A percentile compares a stretch with the other conserved stretches of the same genome.
These are phyloP conservation scores for Candida broadrunensis DNA, from an alignment of 805 yeast genomes.

Conservation along the genomic window DNA sequence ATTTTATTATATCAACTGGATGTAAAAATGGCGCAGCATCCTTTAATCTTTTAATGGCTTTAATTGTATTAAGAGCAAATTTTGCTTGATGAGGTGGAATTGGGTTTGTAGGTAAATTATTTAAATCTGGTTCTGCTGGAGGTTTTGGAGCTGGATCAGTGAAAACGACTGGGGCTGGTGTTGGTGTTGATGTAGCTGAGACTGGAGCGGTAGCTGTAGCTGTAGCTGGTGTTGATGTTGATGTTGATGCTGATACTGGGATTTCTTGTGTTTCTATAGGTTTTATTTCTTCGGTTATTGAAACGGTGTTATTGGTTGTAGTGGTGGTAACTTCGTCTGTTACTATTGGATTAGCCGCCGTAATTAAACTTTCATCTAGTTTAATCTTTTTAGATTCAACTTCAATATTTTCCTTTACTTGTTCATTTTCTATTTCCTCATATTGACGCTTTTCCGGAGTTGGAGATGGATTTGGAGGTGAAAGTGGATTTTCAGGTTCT, in stretches of 20 bases:
- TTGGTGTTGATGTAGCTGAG: background rate
- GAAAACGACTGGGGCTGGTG: conserved; percentile 2
- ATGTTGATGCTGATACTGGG: background rate
- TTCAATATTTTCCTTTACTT: background rate
- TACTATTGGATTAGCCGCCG: background rate
- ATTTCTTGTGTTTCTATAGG: background rate
- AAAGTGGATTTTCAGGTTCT: conserved; percentile 33
- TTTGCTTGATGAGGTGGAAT: conserved; percentile 81
- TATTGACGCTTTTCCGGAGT: conserved; percentile 33
- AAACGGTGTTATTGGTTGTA: too few relatives aligned
- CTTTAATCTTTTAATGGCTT: conserved; percentile 84
- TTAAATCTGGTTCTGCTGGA: conserved; percentile 68
- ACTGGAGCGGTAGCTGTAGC: conserved; percentile 42
- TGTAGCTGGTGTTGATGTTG: background rate
- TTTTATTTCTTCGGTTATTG: too few relatives aligned
- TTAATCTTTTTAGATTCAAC: conserved; percentile 14
- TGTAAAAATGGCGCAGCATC: conserved; percentile 87
- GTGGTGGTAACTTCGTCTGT: background rate
- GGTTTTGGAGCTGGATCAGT: conserved; percentile 71
- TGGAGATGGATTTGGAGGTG: conserved; percentile 47
- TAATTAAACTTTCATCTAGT: background rate
- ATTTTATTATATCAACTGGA: conserved; percentile 87
- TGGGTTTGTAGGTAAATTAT: conserved; percentile 63
- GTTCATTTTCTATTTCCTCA: too few relatives aligned
- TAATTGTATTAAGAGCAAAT: conserved; percentile 73